Percentiles rank a stretch among this genome's conserved stretches.
phyloP scores from a whole-genome alignment of 441 rosid genomes.

The Populus hybrid region DNA sequence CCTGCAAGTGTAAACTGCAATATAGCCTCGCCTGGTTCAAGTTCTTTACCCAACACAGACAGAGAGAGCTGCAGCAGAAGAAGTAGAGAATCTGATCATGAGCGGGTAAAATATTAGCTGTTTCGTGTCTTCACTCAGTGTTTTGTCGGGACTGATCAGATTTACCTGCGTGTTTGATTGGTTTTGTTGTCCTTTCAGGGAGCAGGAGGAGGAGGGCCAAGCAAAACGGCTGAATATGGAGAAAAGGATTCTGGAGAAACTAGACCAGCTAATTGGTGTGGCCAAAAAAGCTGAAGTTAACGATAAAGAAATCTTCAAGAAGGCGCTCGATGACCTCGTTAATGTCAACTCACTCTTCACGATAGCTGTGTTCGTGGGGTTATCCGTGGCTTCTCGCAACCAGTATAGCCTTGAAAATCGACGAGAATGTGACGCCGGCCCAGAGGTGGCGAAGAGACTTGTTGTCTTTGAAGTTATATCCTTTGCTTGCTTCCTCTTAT shows the following conservation, averaged over 20 bases:
- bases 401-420: slow-evolving; percentile 15
- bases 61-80: not conserved
- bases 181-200: not conserved
- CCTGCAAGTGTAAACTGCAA: too few relatives aligned
- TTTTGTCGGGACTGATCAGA: not conserved
- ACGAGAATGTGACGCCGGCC: slow-evolving; percentile 7
- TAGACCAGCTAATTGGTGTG: not conserved
- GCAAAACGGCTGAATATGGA: not conserved
- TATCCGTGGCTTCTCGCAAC: slow-evolving; percentile 13
- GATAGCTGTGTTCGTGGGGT: slow-evolving; percentile 25
- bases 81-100: not conserved
- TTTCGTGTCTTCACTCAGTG: not conserved
- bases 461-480: slow-evolving; percentile 21
- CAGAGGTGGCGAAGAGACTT: not conserved
- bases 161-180: not conserved
- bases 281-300: not conserved
- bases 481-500: slow-evolving; percentile 23
- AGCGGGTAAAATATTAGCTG: not conserved
- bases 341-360: slow-evolving; percentile 27
- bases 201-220: not conserved
- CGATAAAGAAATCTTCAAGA: not conserved
- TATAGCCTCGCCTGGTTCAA: not conserved
- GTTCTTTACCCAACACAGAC: not conserved
- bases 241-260: not conserved
- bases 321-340: slow-evolving; percentile 22